Evolutionary conservation across 257 asterid species (phyloP).

Genomic region (Oldenlandia corymbosa): DNA sequence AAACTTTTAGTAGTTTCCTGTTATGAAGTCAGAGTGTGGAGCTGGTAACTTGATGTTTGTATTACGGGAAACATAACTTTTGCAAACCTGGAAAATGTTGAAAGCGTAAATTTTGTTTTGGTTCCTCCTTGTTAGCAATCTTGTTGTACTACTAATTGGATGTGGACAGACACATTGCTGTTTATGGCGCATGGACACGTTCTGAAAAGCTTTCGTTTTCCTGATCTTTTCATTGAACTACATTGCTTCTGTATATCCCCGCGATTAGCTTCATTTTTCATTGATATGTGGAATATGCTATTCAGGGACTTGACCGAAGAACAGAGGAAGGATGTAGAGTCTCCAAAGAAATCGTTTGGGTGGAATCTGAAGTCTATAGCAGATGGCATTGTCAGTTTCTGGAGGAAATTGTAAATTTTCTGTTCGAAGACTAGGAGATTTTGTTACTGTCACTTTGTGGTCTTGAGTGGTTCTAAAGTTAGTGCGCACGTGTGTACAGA

Average conservation of each 20-base stretch:
- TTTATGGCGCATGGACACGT: too few relatives aligned
- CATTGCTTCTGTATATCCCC: too few relatives aligned
- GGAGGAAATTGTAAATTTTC: conserved; percentile 42
- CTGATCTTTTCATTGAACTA: too few relatives aligned
- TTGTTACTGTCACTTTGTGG: neutral
- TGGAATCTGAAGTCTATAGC: conserved; percentile 83
- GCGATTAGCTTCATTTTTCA: conserved; percentile 1
- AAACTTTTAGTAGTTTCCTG: too few relatives aligned
- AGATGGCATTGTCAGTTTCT: conserved; percentile 49
- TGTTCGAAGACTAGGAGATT: neutral
- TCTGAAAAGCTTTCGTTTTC: too few relatives aligned
- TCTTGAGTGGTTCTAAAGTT: neutral
- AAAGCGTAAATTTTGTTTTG: neutral
- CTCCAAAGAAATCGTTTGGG: conserved; percentile 37
- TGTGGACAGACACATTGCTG: neutral
- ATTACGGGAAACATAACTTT: too few relatives aligned
- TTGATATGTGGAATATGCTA: conserved; percentile 6
- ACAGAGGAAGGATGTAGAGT: conserved; percentile 26
- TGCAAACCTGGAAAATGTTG: conserved; percentile 10
- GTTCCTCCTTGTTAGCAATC: neutral
- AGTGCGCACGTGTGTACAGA: conserved; percentile 1
- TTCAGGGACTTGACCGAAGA: conserved; percentile 39
- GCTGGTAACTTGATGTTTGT: too few relatives aligned
- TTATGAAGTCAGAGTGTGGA: too few relatives aligned
- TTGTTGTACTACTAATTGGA: too few relatives aligned